Conservation (phyloP, 305 asterid genomes). For the Coffea humblotiana region DNA sequence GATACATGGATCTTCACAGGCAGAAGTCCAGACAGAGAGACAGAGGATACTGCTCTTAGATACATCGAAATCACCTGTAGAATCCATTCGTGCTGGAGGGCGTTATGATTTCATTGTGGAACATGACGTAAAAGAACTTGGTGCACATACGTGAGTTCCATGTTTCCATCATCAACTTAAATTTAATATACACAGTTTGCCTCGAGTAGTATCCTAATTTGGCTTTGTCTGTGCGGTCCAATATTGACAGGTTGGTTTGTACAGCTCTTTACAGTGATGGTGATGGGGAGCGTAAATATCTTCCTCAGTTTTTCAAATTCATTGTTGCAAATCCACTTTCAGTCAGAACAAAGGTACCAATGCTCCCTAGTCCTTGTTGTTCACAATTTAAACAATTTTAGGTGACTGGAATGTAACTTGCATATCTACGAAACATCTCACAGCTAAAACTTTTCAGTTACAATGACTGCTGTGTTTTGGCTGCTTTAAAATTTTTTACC, state of each 20-base stretch:
- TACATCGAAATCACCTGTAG: slow-evolving; percentile 90
- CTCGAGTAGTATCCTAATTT: slow-evolving; percentile 1
- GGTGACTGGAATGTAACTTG: not conserved
- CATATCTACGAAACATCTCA: not conserved
- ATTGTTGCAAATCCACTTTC: slow-evolving; percentile 95
- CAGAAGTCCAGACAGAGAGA: slow-evolving; percentile 96
- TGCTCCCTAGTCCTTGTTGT: not conserved
- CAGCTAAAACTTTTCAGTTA: not conserved
- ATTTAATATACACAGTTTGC: not conserved
- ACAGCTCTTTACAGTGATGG: slow-evolving; percentile 92
- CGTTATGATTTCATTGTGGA: slow-evolving; percentile 98
- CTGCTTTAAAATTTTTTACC: not conserved
- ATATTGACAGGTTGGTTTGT: slow-evolving; percentile 75
- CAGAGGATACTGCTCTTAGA: slow-evolving; percentile 91
- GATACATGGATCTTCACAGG: slow-evolving; percentile 51
- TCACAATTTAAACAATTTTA: not conserved
- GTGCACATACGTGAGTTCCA: slow-evolving; percentile 89
- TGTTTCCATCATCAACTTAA: slow-evolving; percentile 14
- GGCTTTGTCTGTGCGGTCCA: slow-evolving; percentile 18
- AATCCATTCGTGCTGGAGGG: slow-evolving; percentile 92
- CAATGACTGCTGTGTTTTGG: not conserved
- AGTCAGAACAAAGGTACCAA: slow-evolving; percentile 85
- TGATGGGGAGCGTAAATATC: slow-evolving; percentile 88
- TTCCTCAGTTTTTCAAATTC: slow-evolving; percentile 97
- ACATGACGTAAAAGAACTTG: slow-evolving; percentile 98